Conservation (phyloP, 305 asterid species). For the Fraxinus floribunda region DNA sequence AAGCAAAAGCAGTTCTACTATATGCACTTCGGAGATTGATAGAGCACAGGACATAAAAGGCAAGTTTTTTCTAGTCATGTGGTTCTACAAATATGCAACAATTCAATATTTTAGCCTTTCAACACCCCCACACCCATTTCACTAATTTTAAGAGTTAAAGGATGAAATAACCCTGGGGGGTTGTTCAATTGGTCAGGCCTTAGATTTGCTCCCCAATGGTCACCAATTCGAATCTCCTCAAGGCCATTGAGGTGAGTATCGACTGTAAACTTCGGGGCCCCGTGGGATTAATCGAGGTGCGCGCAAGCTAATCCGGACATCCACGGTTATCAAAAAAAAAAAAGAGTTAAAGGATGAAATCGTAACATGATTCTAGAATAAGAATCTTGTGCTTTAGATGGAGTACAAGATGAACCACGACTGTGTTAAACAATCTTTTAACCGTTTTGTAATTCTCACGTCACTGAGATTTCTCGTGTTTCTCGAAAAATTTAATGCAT, state of each 20-base stretch:
- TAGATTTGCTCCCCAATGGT: too few species aligned
- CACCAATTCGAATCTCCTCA: too few species aligned
- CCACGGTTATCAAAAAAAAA: too few species aligned
- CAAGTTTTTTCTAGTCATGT: neutral
- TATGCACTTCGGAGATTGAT: neutral
- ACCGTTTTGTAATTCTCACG: neutral
- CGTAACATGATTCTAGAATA: neutral
- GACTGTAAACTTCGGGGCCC: too few species aligned
- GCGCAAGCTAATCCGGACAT: too few species aligned
- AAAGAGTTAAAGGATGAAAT: neutral
- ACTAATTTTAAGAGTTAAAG: neutral
- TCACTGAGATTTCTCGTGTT: neutral
- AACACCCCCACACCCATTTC: neutral
- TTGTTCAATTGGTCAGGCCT: too few species aligned
- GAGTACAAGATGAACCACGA: neutral
- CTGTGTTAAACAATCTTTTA: neutral
- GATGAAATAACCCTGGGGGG: neutral
- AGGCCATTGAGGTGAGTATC: too few species aligned
- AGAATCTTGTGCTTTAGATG: conserved; percentile 3
- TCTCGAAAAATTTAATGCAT: neutral
- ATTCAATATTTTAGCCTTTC: neutral
- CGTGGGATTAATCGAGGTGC: too few species aligned
- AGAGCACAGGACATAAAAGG: neutral
- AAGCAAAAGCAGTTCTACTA: neutral
- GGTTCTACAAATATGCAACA: neutral